These are phyloP conservation scores for Termitomyces sp. DNA, from an alignment of 768 basidiomycete genomes.

Conservation along the genomic window DNA sequence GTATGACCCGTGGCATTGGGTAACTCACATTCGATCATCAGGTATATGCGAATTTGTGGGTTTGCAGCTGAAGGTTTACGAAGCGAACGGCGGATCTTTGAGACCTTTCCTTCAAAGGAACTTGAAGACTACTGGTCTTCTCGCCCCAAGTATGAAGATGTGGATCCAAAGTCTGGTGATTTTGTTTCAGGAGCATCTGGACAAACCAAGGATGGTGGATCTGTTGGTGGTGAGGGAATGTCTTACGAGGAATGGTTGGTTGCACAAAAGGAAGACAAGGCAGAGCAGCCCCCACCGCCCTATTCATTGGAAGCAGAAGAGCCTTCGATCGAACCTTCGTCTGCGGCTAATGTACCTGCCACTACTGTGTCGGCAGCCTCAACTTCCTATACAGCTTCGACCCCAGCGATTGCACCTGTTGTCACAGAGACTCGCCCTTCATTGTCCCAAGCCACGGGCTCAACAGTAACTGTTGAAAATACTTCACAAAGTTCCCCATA, in stretches of 20 bases:
- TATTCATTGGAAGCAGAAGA: constrained; percentile 55
- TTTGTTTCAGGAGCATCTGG: constrained; percentile 25
- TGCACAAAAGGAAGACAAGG: constrained; percentile 37
- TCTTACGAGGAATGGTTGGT: constrained; percentile 48
- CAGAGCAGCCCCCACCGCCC: constrained; percentile 65
- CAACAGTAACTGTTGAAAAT: constrained; percentile 1
- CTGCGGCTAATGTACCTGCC: constrained; percentile 6
- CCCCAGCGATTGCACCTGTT: background rate
- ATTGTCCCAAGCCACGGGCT: background rate
- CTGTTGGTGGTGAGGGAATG: constrained; percentile 19
- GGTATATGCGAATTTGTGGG: constrained; percentile 79
- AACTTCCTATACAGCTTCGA: background rate
- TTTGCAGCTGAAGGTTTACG: constrained; percentile 67
- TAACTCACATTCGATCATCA: constrained; percentile 15
- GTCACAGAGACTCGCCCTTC: background rate
- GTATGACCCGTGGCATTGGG: background rate
- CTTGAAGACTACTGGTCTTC: constrained; percentile 72
- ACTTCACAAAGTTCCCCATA: background rate
- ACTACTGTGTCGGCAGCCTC: constrained; percentile 5
- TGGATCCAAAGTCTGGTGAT: constrained; percentile 23
- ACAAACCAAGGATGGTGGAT: background rate
- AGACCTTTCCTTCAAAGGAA: constrained; percentile 67
- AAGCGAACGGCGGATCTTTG: constrained; percentile 56
- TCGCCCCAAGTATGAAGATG: constrained; percentile 55
- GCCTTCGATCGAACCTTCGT: background rate